phyloP scores from a whole-genome alignment of 2,329 filamentous ascomycete species.

The Hypoxylon sp. region DNA sequence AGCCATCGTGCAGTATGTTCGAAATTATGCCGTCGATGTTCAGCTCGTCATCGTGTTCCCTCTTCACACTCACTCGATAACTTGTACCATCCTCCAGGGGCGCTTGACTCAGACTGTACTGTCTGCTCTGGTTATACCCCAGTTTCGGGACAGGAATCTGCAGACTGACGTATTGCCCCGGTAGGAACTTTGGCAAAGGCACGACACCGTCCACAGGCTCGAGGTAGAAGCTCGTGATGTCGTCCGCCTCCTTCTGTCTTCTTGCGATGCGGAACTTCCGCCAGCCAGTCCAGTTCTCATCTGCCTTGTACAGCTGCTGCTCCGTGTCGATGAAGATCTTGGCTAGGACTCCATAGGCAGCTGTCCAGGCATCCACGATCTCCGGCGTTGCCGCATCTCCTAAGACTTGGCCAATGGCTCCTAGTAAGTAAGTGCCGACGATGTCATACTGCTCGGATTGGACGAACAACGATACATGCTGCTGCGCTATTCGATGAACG shows the following conservation, averaged over 20 bases:
- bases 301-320: not conserved
- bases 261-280: not conserved
- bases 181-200: not conserved
- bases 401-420: not conserved
- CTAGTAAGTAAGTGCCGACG: not conserved
- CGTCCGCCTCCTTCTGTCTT: not conserved
- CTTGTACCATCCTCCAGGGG: not conserved
- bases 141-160: not conserved
- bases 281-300: not conserved
- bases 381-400: not conserved
- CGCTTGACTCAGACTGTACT: not conserved
- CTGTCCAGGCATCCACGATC: not conserved
- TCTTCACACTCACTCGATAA: not conserved
- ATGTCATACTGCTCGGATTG: not conserved
- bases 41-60: not conserved
- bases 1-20: not conserved
- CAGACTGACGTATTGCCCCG: not conserved
- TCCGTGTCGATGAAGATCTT: not conserved
- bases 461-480: not conserved
- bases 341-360: not conserved
- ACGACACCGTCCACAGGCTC: not conserved
- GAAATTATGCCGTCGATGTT: not conserved
- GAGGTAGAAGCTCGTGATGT: conserved; percentile 1
- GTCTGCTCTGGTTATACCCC: not conserved
- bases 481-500: not conserved